Evolutionary conservation across 345 rosid species (phyloP).

Genomic region (Capsella bursapastoris): DNA sequence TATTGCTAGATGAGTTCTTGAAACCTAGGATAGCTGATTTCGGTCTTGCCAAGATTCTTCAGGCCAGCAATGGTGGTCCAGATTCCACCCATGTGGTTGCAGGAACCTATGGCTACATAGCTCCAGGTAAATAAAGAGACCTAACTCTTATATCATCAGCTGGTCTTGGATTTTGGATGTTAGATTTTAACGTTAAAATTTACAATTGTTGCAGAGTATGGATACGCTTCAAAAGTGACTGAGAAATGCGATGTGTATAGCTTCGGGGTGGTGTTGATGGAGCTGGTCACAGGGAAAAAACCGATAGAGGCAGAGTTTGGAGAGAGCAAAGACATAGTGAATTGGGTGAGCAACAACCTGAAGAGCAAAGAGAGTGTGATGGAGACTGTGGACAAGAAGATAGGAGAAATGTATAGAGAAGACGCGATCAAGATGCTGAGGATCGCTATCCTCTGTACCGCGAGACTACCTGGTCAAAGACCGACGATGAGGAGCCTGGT

Average conservation of each 20-base stretch:
- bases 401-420: constrained; percentile 58
- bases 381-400: constrained; percentile 67
- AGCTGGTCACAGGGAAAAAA: constrained; percentile 80
- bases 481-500: constrained; percentile 90
- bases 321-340: constrained; percentile 78
- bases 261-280: constrained; percentile 93
- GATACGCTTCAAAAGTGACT: constrained; percentile 74
- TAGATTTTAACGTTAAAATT: neutral
- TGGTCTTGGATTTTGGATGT: neutral
- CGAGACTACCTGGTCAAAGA: constrained; percentile 56
- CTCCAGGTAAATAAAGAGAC: constrained; percentile 76
- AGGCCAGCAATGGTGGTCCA: constrained; percentile 47
- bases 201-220: constrained; percentile 67
- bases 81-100: constrained; percentile 80
- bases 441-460: constrained; percentile 75
- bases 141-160: neutral
- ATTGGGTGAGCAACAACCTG: constrained; percentile 70
- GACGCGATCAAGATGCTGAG: constrained; percentile 70
- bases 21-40: constrained; percentile 97
- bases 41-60: constrained; percentile 92
- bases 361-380: constrained; percentile 58
- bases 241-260: constrained; percentile 97
- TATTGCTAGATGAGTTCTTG: constrained; percentile 73
- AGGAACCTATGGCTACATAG: constrained; percentile 93
- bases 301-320: constrained; percentile 83